Conservation (phyloP, 2,329 filamentous ascomycete genomes). For the Ophiosphaerella narmari region DNA sequence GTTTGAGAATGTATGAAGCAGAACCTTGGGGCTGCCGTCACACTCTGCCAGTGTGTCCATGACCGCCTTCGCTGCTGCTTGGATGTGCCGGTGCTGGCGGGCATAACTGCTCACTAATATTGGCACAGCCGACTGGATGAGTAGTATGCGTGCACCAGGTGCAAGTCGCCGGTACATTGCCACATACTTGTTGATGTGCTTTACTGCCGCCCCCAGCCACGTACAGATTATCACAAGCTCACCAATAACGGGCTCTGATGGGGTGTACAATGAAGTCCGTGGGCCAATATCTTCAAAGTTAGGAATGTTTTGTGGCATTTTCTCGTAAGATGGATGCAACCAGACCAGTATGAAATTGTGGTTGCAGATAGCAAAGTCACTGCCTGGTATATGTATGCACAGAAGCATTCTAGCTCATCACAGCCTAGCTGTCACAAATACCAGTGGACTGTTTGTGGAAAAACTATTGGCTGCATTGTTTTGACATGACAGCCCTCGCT, state of each 20-base stretch:
- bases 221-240: constrained; percentile 21
- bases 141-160: constrained; percentile 17
- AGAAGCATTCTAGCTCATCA: too few species aligned
- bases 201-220: constrained; percentile 21
- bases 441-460: too few species aligned
- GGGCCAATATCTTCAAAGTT: constrained; percentile 4
- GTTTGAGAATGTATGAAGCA: too few species aligned
- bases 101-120: constrained; percentile 9
- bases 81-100: constrained; percentile 9
- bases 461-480: too few species aligned
- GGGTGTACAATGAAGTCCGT: constrained; percentile 9
- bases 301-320: neutral
- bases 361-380: too few species aligned
- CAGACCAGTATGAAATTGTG: too few species aligned
- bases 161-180: constrained; percentile 7
- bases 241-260: neutral
- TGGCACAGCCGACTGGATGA: constrained; percentile 13
- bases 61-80: constrained; percentile 14
- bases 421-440: too few species aligned
- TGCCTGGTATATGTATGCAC: too few species aligned
- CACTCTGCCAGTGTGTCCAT: constrained; percentile 6
- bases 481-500: too few species aligned
- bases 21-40: neutral
- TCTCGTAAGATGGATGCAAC: neutral
- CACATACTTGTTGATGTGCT: constrained; percentile 26